Evolutionary conservation across 2,329 filamentous ascomycete species (phyloP).

Genomic region (Aphanoascus verrucosus): DNA sequence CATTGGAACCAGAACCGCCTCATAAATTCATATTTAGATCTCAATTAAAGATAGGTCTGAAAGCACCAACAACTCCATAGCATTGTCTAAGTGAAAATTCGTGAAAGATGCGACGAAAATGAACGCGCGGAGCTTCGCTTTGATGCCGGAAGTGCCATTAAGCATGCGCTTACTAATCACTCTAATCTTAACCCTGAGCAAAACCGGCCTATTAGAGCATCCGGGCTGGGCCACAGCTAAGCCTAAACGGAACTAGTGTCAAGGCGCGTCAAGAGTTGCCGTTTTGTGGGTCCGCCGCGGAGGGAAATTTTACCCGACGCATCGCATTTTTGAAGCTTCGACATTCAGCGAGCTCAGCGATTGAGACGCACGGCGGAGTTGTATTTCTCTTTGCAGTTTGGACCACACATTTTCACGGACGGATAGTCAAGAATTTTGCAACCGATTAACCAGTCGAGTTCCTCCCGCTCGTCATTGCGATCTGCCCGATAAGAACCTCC

Average conservation of each 20-base stretch:
- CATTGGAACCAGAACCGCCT: background rate
- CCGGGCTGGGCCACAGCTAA: background rate
- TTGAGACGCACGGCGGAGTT: background rate
- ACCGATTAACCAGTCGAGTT: no score
- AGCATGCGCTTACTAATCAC: background rate
- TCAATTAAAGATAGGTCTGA: background rate
- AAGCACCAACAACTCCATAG: background rate
- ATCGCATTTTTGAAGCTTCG: background rate
- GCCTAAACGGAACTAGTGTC: background rate
- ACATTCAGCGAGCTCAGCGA: background rate
- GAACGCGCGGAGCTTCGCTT: no score
- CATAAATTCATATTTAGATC: background rate
- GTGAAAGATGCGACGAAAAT: no score
- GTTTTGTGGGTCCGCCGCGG: background rate
- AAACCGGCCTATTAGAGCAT: background rate
- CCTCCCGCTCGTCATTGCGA: no score
- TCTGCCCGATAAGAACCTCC: background rate
- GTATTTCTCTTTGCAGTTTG: background rate
- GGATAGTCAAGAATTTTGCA: no score
- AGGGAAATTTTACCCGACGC: conserved; percentile 7
- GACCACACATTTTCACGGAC: no score
- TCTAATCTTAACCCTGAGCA: background rate
- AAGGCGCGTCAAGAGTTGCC: background rate
- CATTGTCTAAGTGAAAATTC: background rate
- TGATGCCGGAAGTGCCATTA: no score